Percentiles rank a stretch among this genome's conserved stretches.
phyloP scores from a whole-genome alignment of 257 asterid genomes.

The Rhazya stricta region DNA sequence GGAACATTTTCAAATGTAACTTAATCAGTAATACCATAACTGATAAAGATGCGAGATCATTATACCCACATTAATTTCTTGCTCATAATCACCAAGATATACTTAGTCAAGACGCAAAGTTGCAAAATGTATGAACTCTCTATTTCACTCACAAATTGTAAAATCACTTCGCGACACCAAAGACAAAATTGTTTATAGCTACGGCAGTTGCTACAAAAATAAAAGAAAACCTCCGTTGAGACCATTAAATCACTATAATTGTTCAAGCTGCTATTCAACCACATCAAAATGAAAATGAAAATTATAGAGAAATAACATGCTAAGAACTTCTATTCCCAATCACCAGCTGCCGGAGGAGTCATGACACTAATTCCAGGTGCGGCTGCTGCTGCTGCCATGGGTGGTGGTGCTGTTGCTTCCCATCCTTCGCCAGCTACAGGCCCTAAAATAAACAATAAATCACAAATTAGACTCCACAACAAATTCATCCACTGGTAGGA shows the following conservation, averaged over 20 bases:
- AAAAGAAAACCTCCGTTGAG: background rate
- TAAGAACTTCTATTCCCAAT: background rate
- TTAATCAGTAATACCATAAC: too few relatives aligned
- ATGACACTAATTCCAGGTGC: background rate
- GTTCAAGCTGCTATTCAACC: constrained; percentile 1
- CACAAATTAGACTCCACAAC: background rate
- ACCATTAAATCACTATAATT: background rate
- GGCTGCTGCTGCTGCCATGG: constrained; percentile 25
- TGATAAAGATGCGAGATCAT: too few relatives aligned
- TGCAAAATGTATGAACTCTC: background rate
- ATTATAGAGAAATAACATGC: background rate
- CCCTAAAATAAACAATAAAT: background rate
- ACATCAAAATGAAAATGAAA: background rate
- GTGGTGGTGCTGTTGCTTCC: constrained; percentile 51
- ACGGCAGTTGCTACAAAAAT: constrained; percentile 14
- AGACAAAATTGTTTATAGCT: constrained; percentile 5
- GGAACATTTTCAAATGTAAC: too few relatives aligned
- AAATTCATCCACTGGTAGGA: background rate
- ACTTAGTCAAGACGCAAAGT: too few relatives aligned
- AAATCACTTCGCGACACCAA: background rate
- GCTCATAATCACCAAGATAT: too few relatives aligned
- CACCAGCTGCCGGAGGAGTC: background rate
- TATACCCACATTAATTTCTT: background rate
- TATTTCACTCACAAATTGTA: background rate
- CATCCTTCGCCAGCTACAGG: constrained; percentile 38